Evolutionary conservation across 805 yeast genomes (phyloP).

Genomic region (Pichia cephalocereana): DNA sequence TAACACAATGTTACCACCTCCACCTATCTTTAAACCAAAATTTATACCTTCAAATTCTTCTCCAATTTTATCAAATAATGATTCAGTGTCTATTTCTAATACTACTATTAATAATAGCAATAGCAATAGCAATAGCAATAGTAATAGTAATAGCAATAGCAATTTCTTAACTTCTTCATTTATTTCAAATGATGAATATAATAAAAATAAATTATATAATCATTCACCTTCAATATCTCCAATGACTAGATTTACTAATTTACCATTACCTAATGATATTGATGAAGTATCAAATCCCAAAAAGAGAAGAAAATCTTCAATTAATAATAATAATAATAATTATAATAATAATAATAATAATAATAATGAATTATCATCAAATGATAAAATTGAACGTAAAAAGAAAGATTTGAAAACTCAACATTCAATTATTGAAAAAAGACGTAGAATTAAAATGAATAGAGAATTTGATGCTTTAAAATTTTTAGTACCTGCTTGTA

Average conservation of each 20-base stretch:
- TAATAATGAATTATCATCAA: conserved; percentile 9
- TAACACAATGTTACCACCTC: conserved; percentile 28
- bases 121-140: neutral
- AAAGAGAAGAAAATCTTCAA: conserved; percentile 23
- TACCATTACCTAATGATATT: conserved; percentile 6
- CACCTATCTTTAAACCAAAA: conserved; percentile 39
- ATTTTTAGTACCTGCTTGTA: conserved; percentile 69
- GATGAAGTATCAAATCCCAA: neutral
- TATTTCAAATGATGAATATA: conserved; percentile 21
- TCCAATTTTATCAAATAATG: conserved; percentile 17
- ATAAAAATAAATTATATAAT: conserved; percentile 13
- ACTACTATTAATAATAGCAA: no score
- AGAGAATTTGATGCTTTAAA: conserved; percentile 77
- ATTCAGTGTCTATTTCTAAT: neutral
- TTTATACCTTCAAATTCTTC: conserved; percentile 25
- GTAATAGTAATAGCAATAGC: neutral
- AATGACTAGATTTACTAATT: conserved; percentile 19
- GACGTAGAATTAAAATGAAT: conserved; percentile 70
- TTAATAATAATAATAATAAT: no score
- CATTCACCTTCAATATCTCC: conserved; percentile 28
- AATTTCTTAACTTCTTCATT: conserved; percentile 24
- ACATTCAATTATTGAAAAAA: conserved; percentile 73
- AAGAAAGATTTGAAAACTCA: conserved; percentile 43
- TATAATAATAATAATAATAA: no score
- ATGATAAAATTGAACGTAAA: conserved; percentile 31